phyloP scores from a whole-genome alignment of 768 basidiomycete genomes.

The Russula compacta region DNA sequence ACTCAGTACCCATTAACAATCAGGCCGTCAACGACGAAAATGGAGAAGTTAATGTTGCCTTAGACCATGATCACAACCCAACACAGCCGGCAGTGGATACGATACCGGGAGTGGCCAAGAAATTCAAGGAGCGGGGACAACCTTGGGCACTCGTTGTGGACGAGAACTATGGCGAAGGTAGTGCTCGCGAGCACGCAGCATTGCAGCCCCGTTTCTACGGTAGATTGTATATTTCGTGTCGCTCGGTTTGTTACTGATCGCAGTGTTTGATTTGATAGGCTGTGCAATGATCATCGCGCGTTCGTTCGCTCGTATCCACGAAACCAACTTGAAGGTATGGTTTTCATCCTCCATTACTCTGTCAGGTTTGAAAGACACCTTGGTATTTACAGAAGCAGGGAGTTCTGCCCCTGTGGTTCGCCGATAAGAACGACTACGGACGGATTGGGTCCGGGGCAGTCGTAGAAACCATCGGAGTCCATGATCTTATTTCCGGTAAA shows the following conservation, averaged over 20 bases:
- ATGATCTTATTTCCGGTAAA: constrained; percentile 44
- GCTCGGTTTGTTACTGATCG: not conserved
- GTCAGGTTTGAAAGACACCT: not conserved
- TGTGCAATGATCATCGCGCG: constrained; percentile 82
- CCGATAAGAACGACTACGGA: constrained; percentile 74
- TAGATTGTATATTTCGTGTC: constrained; percentile 23
- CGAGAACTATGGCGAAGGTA: constrained; percentile 97
- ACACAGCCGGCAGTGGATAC: constrained; percentile 52
- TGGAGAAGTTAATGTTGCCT: constrained; percentile 85
- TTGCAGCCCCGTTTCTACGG: constrained; percentile 94
- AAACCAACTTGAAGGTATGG: constrained; percentile 87
- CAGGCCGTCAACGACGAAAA: constrained; percentile 92
- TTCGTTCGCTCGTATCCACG: constrained; percentile 97
- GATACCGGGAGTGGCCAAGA: constrained; percentile 86
- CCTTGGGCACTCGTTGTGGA: constrained; percentile 94
- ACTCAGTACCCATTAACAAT: constrained; percentile 5
- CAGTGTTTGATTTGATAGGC: constrained; percentile 35
- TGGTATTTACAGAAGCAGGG: constrained; percentile 78
- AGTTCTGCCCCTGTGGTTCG: constrained; percentile 91
- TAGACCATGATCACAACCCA: constrained; percentile 55
- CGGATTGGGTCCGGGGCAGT: constrained; percentile 76
- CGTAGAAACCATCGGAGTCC: constrained; percentile 77
- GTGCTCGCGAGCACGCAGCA: constrained; percentile 95
- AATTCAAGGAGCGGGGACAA: constrained; percentile 70
- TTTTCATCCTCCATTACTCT: not conserved